Conservation (phyloP, 306 rosid genomes). For the Cucumis hystrix region DNA sequence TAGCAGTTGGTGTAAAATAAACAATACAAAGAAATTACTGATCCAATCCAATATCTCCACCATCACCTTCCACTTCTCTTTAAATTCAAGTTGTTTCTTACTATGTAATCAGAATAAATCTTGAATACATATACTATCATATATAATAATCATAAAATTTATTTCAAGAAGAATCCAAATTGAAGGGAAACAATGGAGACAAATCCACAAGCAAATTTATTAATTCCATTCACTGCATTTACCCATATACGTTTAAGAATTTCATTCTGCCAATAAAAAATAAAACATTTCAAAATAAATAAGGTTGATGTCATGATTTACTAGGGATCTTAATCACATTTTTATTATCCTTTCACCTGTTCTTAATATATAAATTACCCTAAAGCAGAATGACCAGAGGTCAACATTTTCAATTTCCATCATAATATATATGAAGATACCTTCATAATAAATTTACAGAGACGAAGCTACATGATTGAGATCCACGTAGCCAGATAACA, state of each 20-base stretch:
- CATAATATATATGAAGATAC: not conserved
- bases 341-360: not conserved
- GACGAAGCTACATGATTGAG: conserved; percentile 36
- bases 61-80: not conserved
- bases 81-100: too few relatives aligned
- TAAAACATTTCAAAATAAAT: not conserved
- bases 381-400: not conserved
- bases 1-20: too few relatives aligned
- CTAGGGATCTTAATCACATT: not conserved
- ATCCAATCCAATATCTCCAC: too few relatives aligned
- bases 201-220: not conserved
- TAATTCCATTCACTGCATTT: not conserved
- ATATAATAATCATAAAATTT: too few relatives aligned
- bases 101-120: too few relatives aligned
- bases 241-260: not conserved
- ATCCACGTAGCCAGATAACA: conserved; percentile 65
- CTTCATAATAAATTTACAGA: conserved; percentile 20
- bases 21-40: not conserved
- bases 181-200: not conserved
- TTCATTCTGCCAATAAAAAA: not conserved
- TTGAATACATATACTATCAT: too few relatives aligned
- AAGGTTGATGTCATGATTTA: not conserved
- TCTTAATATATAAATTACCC: not conserved
- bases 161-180: not conserved
- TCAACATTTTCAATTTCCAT: not conserved